phyloP scores from a whole-genome alignment of 148 eudicot species.

The Limonium bicolor region DNA sequence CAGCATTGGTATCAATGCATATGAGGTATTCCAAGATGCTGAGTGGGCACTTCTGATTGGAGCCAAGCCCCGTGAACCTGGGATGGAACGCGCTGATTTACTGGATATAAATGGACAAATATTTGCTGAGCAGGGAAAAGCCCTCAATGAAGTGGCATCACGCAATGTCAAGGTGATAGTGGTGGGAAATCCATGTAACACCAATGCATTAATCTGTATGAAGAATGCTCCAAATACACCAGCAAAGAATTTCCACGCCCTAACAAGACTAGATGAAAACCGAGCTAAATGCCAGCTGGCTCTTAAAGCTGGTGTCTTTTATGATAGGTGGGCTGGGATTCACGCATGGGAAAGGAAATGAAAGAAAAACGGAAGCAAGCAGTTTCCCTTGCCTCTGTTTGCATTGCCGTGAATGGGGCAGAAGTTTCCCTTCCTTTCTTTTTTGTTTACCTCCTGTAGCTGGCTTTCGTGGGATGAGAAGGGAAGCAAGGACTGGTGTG shows the following conservation, averaged over 20 bases:
- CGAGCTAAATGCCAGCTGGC: slow-evolving; percentile 99
- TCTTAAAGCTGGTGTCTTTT: slow-evolving; percentile 92
- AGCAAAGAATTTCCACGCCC: slow-evolving; percentile 90
- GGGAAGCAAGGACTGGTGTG: too few relatives aligned
- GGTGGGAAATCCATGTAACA: slow-evolving; percentile 98
- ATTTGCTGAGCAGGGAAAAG: slow-evolving; percentile 91
- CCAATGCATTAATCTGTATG: slow-evolving; percentile 95
- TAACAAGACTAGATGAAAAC: slow-evolving; percentile 94
- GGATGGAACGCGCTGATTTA: slow-evolving; percentile 91
- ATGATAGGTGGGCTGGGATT: too few relatives aligned
- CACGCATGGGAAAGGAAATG: too few relatives aligned
- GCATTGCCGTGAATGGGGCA: too few relatives aligned
- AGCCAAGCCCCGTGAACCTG: slow-evolving; percentile 99
- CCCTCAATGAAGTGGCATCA: slow-evolving; percentile 93
- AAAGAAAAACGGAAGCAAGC: too few relatives aligned
- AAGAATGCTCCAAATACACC: slow-evolving; percentile 98
- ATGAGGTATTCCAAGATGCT: slow-evolving; percentile 80
- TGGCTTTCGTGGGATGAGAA: too few relatives aligned
- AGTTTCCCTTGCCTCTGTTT: too few relatives aligned
- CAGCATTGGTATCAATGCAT: slow-evolving; percentile 85
- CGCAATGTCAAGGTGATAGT: slow-evolving; percentile 76
- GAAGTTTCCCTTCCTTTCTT: too few relatives aligned
- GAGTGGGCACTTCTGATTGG: slow-evolving; percentile 99
- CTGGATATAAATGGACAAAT: slow-evolving; percentile 89
- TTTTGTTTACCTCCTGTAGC: too few relatives aligned